Percentiles rank a stretch among this genome's conserved stretches.
These are phyloP conservation scores for Macrolepiota fuliginosa DNA, from an alignment of 768 basidiomycete species.

Conservation along the genomic window DNA sequence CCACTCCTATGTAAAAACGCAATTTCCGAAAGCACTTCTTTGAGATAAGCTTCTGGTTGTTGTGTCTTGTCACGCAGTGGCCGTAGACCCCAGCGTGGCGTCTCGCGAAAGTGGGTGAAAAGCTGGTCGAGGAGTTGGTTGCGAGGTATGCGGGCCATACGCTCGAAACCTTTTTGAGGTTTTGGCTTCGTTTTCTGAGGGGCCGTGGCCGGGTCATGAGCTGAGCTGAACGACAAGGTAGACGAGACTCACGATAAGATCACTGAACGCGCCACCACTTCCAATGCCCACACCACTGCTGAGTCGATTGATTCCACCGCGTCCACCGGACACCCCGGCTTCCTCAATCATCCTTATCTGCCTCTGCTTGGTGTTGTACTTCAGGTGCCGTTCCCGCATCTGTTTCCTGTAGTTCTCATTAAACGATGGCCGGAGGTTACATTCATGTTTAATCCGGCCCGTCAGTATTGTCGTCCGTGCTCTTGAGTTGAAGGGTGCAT, in stretches of 20 bases:
- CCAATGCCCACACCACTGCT: slow-evolving; percentile 71
- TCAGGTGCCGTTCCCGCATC: slow-evolving; percentile 63
- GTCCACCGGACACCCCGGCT: slow-evolving; percentile 61
- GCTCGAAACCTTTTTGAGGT: slow-evolving; percentile 73
- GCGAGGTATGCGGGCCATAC: slow-evolving; percentile 88
- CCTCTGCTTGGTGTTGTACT: slow-evolving; percentile 64
- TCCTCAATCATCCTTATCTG: slow-evolving; percentile 77
- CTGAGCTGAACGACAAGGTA: slow-evolving; percentile 5
- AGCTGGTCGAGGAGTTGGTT: slow-evolving; percentile 86
- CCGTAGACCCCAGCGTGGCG: slow-evolving; percentile 80
- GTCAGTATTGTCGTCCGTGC: slow-evolving; percentile 78
- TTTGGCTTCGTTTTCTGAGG: slow-evolving; percentile 66
- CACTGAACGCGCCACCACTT: slow-evolving; percentile 54
- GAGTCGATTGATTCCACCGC: slow-evolving; percentile 74
- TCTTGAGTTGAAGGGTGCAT: slow-evolving; percentile 48
- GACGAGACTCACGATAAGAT: slow-evolving; percentile 56
- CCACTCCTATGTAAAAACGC: slow-evolving; percentile 77
- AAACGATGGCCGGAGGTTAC: slow-evolving; percentile 67
- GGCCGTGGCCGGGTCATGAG: slow-evolving; percentile 13
- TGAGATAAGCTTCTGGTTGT: slow-evolving; percentile 85
- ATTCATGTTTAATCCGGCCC: slow-evolving; percentile 80
- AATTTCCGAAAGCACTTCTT: slow-evolving; percentile 77
- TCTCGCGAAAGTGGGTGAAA: slow-evolving; percentile 74
- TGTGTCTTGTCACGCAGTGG: slow-evolving; percentile 74
- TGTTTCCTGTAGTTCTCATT: slow-evolving; percentile 67